Conservation (phyloP, 1,139 yeast species). For the Candida tetrigidarum region DNA sequence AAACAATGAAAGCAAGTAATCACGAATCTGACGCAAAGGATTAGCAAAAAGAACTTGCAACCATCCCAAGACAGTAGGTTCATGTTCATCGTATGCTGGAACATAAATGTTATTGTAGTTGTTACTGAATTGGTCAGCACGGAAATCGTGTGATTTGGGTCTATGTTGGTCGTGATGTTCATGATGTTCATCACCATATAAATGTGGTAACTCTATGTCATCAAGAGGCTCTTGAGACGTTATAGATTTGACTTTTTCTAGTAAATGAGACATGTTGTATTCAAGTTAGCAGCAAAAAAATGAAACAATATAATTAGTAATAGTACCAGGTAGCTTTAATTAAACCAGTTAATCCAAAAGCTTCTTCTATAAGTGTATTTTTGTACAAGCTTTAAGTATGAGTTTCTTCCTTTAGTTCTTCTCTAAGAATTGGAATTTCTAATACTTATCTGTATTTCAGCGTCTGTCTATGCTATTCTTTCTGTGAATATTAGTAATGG, state of each 20-base stretch:
- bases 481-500: too few species aligned
- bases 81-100: slow-evolving; percentile 45
- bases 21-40: slow-evolving; percentile 42
- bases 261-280: slow-evolving; percentile 15
- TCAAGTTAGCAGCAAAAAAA: not conserved
- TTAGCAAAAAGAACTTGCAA: slow-evolving; percentile 34
- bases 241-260: slow-evolving; percentile 17
- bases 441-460: too few species aligned
- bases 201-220: slow-evolving; percentile 24
- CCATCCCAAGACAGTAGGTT: slow-evolving; percentile 54
- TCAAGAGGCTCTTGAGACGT: slow-evolving; percentile 18
- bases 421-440: too few species aligned
- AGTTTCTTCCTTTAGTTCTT: too few species aligned
- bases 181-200: slow-evolving; percentile 19
- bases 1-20: slow-evolving; percentile 66
- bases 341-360: not conserved
- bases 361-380: too few species aligned
- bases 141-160: slow-evolving; percentile 19
- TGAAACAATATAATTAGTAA: not conserved
- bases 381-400: too few species aligned
- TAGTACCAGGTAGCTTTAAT: not conserved
- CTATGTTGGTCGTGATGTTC: slow-evolving; percentile 1
- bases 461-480: too few species aligned
- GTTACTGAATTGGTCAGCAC: slow-evolving; percentile 12
- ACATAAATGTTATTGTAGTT: slow-evolving; percentile 22